Evolutionary conservation across 1,139 yeast species (phyloP).

Genomic region (Scheffersomyces insectosa): DNA sequence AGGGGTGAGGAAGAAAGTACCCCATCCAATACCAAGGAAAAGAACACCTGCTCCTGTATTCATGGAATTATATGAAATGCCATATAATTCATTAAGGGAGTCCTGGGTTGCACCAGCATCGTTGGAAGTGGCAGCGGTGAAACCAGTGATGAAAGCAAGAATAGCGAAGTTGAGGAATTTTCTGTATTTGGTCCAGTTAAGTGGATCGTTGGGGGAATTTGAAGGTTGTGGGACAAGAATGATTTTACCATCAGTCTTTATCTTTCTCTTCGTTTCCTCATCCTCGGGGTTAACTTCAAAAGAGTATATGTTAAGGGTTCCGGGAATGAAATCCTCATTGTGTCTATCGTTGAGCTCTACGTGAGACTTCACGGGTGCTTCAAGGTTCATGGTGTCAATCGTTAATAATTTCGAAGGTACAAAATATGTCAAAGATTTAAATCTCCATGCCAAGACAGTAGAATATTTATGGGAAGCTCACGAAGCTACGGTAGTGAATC

Average conservation of each 20-base stretch:
- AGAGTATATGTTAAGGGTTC: conserved; percentile 24
- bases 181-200: conserved; percentile 42
- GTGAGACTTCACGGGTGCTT: conserved; percentile 4
- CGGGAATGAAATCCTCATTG: conserved; percentile 24
- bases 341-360: conserved; percentile 13
- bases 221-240: conserved; percentile 60
- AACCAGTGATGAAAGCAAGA: conserved; percentile 29
- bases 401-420: background rate
- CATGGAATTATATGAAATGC: conserved; percentile 34
- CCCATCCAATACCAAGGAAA: conserved; percentile 32
- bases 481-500: no score
- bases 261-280: conserved; percentile 5
- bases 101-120: conserved; percentile 41
- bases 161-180: conserved; percentile 24
- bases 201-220: conserved; percentile 58
- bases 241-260: conserved; percentile 21
- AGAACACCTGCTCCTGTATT: conserved; percentile 42
- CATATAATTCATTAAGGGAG: conserved; percentile 29
- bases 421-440: background rate
- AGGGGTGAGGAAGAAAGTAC: conserved; percentile 36
- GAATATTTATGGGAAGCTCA: background rate
- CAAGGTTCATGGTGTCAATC: background rate
- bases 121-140: conserved; percentile 38
- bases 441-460: background rate
- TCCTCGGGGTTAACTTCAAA: conserved; percentile 11